Base-by-base conservation (phyloP, 768 basidiomycete species). In the Termitomyces sp. region DNA sequence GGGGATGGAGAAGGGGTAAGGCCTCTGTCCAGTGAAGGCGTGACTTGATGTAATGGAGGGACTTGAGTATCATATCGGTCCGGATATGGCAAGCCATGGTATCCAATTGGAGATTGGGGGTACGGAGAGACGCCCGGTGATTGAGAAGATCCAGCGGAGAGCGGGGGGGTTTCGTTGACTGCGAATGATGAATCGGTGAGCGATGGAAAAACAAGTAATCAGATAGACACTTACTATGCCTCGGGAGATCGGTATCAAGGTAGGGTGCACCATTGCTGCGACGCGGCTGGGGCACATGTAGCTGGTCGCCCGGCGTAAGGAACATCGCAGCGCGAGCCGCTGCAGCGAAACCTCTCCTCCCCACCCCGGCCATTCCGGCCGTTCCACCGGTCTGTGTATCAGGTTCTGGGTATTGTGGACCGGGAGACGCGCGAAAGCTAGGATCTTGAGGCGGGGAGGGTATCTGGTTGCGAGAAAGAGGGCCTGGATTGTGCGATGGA, bases 301-400 rank as follows among this genome's bases (percentile, higher is more conserved):
- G 49, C 18, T 56, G 56, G n/a, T 61, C 63, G 9, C 45, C 20
- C 10, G 58, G 61, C n/a, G 55, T 51, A 1, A 68, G 69, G 51
- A 75, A 73, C 75, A 76, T 77, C 12, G 75, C 75, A 0, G 75
- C 75, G 45, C 84, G 83, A 53, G 87, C 84, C 10, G 83, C 89
- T 18, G 92, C 89, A 0, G 85, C 86, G 58, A 94, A 94, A 0
- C 90, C 93, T 62, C 92, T 75, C 59, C 93, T 76, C 8, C 93
- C 93, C 7, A 95, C 92, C 9, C 93, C 93, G 0, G 93, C 93
- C 93, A 95, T 94, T 0, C 90, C 89, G 9, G 89, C 90, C 54
- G 78, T 84, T 7, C 90, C 90, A 4, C 90, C 89, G 3, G 66
- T 78, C 67, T 86, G 84, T n/a, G 89, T 91, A 65, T 89, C 82